phyloP scores from a whole-genome alignment of 2,329 filamentous ascomycete species.

The Cladophialophora immunda region DNA sequence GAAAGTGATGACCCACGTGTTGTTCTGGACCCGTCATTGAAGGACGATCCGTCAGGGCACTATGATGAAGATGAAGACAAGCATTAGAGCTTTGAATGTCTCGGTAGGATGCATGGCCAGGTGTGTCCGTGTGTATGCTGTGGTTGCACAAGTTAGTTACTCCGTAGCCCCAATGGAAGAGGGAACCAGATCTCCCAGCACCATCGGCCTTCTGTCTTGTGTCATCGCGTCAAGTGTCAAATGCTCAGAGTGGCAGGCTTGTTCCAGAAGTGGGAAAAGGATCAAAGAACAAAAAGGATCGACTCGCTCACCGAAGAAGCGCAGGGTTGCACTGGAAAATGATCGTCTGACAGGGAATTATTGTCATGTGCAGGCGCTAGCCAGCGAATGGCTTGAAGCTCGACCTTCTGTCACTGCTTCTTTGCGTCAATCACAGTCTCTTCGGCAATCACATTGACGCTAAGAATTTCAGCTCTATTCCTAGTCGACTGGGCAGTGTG shows the following conservation, averaged over 20 bases:
- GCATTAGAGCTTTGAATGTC: background rate
- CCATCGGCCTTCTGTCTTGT: background rate
- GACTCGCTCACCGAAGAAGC: background rate
- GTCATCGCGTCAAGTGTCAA: background rate
- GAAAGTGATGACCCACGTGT: conserved; percentile 37
- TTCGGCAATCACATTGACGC: background rate
- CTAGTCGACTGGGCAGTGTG: background rate
- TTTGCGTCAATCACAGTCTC: too few relatives aligned
- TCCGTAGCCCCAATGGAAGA: background rate
- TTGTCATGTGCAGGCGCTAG: too few relatives aligned
- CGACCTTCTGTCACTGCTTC: too few relatives aligned
- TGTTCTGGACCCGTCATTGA: conserved; percentile 28
- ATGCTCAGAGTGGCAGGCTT: background rate
- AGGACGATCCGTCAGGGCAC: conserved; percentile 31
- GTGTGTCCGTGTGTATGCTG: background rate
- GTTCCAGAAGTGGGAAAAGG: background rate
- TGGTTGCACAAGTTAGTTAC: background rate
- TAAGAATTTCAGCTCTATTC: background rate
- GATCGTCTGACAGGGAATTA: too few relatives aligned
- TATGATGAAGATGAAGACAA: conserved; percentile 25
- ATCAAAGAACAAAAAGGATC: background rate
- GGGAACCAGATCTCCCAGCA: background rate
- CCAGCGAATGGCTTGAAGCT: too few relatives aligned
- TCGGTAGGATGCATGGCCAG: background rate
- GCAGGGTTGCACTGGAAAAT: too few relatives aligned